Percentiles rank a stretch among this genome's conserved stretches.
These are phyloP conservation scores for Nemania sp. DNA, from an alignment of 2,329 filamentous ascomycete genomes.

Conservation along the genomic window DNA sequence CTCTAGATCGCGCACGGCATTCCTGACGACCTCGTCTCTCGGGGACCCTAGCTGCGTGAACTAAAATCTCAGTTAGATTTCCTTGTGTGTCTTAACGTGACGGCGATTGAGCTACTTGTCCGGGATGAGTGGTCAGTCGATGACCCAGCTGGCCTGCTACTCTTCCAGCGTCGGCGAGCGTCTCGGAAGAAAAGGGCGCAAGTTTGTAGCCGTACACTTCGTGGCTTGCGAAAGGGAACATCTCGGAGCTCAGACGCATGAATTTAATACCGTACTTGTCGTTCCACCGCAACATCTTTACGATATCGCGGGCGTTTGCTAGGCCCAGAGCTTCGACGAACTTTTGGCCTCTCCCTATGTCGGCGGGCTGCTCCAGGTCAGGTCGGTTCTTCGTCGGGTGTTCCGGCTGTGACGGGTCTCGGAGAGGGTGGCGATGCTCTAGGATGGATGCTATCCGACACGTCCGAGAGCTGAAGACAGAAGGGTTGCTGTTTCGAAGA, in stretches of 20 bases:
- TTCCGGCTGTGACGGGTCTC: conserved; percentile 74
- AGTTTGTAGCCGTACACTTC: conserved; percentile 84
- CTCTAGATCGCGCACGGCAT: conserved; percentile 78
- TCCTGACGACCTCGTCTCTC: conserved; percentile 73
- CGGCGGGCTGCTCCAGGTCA: conserved; percentile 71
- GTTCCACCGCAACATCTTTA: conserved; percentile 90
- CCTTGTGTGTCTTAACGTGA: neutral
- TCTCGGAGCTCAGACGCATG: conserved; percentile 89
- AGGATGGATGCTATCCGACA: conserved; percentile 90
- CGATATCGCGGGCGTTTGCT: conserved; percentile 80
- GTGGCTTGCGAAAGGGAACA: conserved; percentile 96
- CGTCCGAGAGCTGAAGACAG: conserved; percentile 88
- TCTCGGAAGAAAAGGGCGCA: conserved; percentile 79
- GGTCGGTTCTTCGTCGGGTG: conserved; percentile 86
- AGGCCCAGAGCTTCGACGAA: conserved; percentile 80
- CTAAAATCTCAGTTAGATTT: conserved; percentile 42
- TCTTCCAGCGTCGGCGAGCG: conserved; percentile 74
- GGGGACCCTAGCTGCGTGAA: conserved; percentile 92
- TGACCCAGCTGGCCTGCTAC: conserved; percentile 80
- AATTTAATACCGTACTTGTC: conserved; percentile 91
- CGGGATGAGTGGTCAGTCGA: conserved; percentile 86
- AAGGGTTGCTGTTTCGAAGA: conserved; percentile 76
- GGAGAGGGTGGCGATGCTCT: conserved; percentile 82
- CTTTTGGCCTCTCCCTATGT: conserved; percentile 66
- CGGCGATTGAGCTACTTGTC: conserved; percentile 55